phyloP scores from a whole-genome alignment of 2,329 filamentous ascomycete genomes.

The Aspergillus piperis region DNA sequence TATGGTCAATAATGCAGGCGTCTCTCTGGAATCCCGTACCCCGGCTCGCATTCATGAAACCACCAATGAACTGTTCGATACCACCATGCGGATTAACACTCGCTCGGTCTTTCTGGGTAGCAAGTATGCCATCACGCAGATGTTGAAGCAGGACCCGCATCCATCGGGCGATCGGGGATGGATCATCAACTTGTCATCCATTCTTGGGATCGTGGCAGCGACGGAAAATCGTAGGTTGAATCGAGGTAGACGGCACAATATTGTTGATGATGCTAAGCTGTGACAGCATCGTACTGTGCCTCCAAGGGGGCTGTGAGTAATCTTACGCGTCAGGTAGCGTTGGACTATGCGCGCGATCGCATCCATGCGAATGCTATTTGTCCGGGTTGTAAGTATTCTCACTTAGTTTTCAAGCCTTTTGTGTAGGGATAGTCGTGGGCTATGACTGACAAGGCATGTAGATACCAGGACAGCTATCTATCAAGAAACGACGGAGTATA shows the following conservation, averaged over 20 bases:
- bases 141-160: constrained; percentile 42
- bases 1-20: constrained; percentile 55
- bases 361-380: constrained; percentile 59
- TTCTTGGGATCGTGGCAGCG: constrained; percentile 32
- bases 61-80: constrained; percentile 50
- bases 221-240: constrained; percentile 22
- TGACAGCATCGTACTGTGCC: constrained; percentile 45
- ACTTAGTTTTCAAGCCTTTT: too few relatives aligned
- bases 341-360: constrained; percentile 51
- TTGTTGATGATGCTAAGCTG: constrained; percentile 1
- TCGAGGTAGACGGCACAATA: constrained; percentile 7
- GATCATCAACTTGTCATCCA: constrained; percentile 39
- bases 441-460: neutral
- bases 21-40: constrained; percentile 41
- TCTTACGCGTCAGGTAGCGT: constrained; percentile 51
- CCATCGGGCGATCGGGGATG: constrained; percentile 37
- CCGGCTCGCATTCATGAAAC: constrained; percentile 49
- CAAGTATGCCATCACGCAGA: constrained; percentile 43
- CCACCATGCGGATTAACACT: constrained; percentile 38
- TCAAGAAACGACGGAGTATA: constrained; percentile 8
- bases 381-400: constrained; percentile 46
- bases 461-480: constrained; percentile 31
- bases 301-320: constrained; percentile 55
- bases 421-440: too few relatives aligned
- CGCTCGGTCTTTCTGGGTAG: constrained; percentile 47